phyloP scores from a whole-genome alignment of 805 yeast species.

The Zygosaccharomyces rouxii region DNA sequence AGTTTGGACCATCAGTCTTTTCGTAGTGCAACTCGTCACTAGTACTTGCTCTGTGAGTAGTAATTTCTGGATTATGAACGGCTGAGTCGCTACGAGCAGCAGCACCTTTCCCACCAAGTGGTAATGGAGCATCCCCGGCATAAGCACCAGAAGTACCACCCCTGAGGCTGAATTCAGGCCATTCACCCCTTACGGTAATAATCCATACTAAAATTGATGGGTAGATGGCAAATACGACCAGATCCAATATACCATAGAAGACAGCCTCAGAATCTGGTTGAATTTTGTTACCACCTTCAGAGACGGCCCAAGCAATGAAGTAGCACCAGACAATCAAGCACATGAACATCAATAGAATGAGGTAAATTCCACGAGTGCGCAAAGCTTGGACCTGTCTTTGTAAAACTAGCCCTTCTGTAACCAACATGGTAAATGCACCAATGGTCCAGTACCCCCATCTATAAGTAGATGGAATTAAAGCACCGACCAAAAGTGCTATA shows the following conservation, averaged over 20 bases:
- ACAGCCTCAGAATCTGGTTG: constrained; percentile 53
- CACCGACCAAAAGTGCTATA: constrained; percentile 52
- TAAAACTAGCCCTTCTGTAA: constrained; percentile 33
- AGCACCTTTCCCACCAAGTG: neutral
- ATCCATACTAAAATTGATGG: constrained; percentile 36
- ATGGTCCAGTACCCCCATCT: constrained; percentile 69
- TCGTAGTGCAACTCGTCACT: constrained; percentile 15
- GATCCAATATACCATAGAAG: constrained; percentile 50
- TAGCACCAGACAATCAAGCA: constrained; percentile 39
- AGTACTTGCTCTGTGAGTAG: constrained; percentile 5
- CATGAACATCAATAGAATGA: constrained; percentile 21
- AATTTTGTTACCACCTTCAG: constrained; percentile 53
- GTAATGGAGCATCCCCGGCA: neutral
- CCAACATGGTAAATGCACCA: constrained; percentile 43
- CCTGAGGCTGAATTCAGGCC: constrained; percentile 15
- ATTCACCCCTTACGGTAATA: constrained; percentile 13
- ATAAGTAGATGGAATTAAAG: constrained; percentile 50
- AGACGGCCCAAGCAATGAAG: constrained; percentile 47
- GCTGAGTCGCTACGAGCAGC: neutral
- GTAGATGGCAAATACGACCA: constrained; percentile 40
- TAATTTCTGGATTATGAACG: constrained; percentile 3
- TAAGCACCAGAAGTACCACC: constrained; percentile 8
- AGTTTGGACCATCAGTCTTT: constrained; percentile 17
- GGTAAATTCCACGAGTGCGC: constrained; percentile 14
- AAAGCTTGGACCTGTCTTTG: constrained; percentile 31